A percentile compares a stretch with the other conserved stretches of the same genome.
phyloP scores from a whole-genome alignment of 768 basidiomycete species.

The Macrolepiota albuminosa region DNA sequence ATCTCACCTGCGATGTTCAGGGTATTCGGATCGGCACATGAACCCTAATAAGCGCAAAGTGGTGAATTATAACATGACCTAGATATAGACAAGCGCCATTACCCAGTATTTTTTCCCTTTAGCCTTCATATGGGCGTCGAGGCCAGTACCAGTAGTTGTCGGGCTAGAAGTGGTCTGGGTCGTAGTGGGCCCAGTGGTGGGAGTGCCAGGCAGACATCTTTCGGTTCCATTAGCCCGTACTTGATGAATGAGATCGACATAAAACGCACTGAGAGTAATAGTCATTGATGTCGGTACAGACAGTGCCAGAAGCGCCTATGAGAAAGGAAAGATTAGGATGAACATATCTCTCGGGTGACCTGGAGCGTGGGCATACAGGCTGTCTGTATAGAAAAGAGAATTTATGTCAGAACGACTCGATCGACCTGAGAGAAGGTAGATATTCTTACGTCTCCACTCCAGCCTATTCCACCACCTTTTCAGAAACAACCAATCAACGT shows the following conservation, averaged over 20 bases:
- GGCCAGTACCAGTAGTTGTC: conserved; percentile 13
- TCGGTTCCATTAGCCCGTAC: not conserved
- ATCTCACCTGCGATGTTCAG: conserved; percentile 24
- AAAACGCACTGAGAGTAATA: conserved; percentile 22
- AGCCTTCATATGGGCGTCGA: conserved; percentile 19
- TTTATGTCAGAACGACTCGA: not conserved
- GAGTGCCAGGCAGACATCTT: conserved; percentile 27
- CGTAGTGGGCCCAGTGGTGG: conserved; percentile 14
- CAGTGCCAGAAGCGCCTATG: conserved; percentile 27
- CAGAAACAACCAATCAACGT: not conserved
- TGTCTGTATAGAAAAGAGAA: conserved; percentile 12
- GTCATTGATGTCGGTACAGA: conserved; percentile 26
- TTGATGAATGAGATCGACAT: not conserved
- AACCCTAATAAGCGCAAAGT: conserved; percentile 17
- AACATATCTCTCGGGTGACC: not conserved
- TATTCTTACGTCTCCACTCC: conserved; percentile 25
- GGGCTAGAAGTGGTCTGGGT: conserved; percentile 12
- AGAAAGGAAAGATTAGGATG: not conserved
- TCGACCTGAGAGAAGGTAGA: not conserved
- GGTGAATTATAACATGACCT: not conserved
- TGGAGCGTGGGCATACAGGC: conserved; percentile 15
- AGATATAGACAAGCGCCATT: not conserved
- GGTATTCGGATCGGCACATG: conserved; percentile 26
- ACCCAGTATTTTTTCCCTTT: conserved; percentile 28
- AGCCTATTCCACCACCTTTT: conserved; percentile 26